These are phyloP conservation scores for Strigomonas culicis DNA, from an alignment of 208 protist genomes.

Conservation along the genomic window DNA sequence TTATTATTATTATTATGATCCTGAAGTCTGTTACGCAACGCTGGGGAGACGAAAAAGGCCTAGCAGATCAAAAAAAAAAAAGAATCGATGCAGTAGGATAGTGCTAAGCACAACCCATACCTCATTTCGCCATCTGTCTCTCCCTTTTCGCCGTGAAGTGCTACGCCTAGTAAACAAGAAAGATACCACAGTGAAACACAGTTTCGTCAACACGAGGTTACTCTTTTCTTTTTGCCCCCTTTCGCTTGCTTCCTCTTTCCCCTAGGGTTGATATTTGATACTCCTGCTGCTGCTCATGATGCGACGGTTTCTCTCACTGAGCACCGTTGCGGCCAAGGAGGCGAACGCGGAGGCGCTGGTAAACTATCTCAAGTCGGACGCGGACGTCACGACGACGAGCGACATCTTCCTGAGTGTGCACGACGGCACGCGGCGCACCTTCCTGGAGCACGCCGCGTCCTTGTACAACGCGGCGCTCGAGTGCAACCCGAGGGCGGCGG, in stretches of 20 bases:
- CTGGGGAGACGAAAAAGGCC: slow-evolving; percentile 1
- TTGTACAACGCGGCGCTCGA: slow-evolving; percentile 58
- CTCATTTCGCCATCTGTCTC: slow-evolving; percentile 18
- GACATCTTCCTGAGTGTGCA: slow-evolving; percentile 50
- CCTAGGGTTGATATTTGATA: background rate
- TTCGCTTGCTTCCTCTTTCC: background rate
- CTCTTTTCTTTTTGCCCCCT: slow-evolving; percentile 9
- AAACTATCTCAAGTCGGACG: slow-evolving; percentile 19
- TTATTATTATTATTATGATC: slow-evolving; percentile 15
- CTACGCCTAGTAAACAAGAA: background rate
- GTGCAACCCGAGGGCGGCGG: slow-evolving; percentile 27
- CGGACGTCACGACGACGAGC: slow-evolving; percentile 4
- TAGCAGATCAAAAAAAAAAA: too few species aligned
- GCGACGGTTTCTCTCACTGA: slow-evolving; percentile 4
- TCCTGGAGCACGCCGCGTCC: slow-evolving; percentile 53
- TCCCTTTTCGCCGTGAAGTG: background rate
- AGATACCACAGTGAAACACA: background rate
- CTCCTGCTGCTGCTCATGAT: background rate
- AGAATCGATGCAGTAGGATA: too few species aligned
- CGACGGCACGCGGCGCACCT: slow-evolving; percentile 40
- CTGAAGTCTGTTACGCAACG: background rate
- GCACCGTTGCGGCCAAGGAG: slow-evolving; percentile 20
- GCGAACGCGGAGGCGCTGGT: slow-evolving; percentile 24
- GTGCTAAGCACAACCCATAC: background rate
- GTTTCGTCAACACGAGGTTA: background rate